These are phyloP conservation scores for Diacronema lutheri DNA, from an alignment of 78 protist species.

Conservation along the genomic window DNA sequence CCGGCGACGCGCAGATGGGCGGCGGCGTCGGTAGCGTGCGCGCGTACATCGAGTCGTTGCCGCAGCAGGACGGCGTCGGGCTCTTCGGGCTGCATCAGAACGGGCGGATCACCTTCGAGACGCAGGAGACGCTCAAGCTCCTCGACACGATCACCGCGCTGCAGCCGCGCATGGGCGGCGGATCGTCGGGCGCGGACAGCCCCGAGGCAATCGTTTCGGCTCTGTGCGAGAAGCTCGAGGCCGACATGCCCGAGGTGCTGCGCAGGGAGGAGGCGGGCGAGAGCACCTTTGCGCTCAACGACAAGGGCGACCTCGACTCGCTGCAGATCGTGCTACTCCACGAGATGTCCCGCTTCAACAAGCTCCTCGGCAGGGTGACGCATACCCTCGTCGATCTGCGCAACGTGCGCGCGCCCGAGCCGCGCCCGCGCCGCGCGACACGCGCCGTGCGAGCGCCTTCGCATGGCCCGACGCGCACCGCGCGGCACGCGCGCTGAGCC, in stretches of 20 bases:
- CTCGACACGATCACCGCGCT: slow-evolving; percentile 60
- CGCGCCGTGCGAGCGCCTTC: too few relatives aligned
- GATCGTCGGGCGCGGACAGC: background rate
- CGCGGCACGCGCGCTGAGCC: too few relatives aligned
- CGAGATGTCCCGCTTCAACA: slow-evolving; percentile 78
- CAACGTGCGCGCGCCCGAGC: background rate
- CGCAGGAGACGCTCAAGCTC: slow-evolving; percentile 54
- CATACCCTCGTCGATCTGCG: slow-evolving; percentile 50
- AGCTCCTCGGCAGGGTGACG: slow-evolving; percentile 42
- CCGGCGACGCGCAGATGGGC: slow-evolving; percentile 52
- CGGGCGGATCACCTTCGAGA: slow-evolving; percentile 79
- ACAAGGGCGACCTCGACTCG: slow-evolving; percentile 36
- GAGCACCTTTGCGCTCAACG: background rate
- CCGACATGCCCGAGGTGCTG: slow-evolving; percentile 38
- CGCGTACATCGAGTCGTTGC: slow-evolving; percentile 58
- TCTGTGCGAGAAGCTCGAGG: slow-evolving; percentile 33
- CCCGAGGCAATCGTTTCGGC: slow-evolving; percentile 20
- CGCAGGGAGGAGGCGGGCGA: slow-evolving; percentile 12
- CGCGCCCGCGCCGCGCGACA: too few relatives aligned
- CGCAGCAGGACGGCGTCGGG: slow-evolving; percentile 69
- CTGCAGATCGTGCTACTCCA: slow-evolving; percentile 67
- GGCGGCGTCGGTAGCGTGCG: background rate
- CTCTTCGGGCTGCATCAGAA: slow-evolving; percentile 90
- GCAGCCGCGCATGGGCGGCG: slow-evolving; percentile 59
- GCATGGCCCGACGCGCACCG: too few relatives aligned